Percentiles rank a stretch among this genome's conserved stretches.
phyloP scores from a whole-genome alignment of 1,284 basidiomycete genomes.

The Ceratobasidium sp. region DNA sequence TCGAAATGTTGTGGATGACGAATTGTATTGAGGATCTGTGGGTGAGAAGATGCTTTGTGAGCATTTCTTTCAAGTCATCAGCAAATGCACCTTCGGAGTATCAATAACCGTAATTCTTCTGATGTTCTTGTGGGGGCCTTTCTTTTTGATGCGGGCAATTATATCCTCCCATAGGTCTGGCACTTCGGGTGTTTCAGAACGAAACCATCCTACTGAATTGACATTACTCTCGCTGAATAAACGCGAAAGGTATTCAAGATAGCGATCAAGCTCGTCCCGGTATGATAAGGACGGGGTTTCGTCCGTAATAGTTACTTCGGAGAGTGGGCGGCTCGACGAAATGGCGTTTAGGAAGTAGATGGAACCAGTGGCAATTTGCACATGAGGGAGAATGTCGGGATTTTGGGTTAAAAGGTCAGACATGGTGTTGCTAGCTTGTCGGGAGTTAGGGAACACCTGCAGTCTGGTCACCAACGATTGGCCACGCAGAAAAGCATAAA shows the following conservation, averaged over 20 bases:
- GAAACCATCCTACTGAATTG: conserved; percentile 1
- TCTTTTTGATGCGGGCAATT: neutral
- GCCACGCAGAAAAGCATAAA: neutral
- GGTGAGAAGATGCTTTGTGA: neutral
- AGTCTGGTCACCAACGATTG: neutral
- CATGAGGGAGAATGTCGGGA: neutral
- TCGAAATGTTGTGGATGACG: neutral
- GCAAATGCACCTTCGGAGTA: neutral
- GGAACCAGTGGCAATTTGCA: neutral
- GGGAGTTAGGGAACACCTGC: neutral
- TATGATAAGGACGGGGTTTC: neutral
- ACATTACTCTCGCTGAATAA: neutral
- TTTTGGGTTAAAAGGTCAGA: neutral
- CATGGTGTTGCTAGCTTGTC: neutral
- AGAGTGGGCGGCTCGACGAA: neutral
- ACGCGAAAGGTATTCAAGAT: neutral
- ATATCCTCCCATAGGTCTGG: neutral
- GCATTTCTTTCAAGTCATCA: neutral
- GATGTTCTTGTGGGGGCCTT: neutral
- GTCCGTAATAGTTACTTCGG: neutral
- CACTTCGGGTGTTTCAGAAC: neutral
- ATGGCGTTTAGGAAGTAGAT: neutral
- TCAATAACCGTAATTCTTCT: neutral
- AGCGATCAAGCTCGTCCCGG: neutral
- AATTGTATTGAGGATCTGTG: neutral